A percentile compares a stretch with the other conserved stretches of the same genome.
Conservation (phyloP, 352 stramenopile genomes). For the Thalassiosira ordinaria region DNA sequence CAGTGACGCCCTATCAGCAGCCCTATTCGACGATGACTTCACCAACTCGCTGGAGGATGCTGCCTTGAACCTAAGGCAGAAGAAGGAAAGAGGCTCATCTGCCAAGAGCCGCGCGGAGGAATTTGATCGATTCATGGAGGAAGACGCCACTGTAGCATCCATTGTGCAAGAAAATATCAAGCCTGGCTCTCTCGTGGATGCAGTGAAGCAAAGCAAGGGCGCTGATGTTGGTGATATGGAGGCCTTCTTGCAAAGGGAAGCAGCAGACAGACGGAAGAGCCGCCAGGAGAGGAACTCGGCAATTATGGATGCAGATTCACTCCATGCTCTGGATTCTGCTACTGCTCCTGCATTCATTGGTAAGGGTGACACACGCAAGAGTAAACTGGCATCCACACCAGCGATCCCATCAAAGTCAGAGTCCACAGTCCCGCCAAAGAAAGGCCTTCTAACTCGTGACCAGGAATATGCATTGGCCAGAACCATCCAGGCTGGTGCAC, state of each 20-base stretch:
- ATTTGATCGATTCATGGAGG: slow-evolving; percentile 46
- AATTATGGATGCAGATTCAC: too few species aligned
- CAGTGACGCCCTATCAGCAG: slow-evolving; percentile 33
- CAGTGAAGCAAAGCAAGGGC: slow-evolving; percentile 21
- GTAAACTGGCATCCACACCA: neutral
- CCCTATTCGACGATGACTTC: slow-evolving; percentile 37
- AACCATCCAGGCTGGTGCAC: slow-evolving; percentile 72
- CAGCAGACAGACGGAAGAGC: slow-evolving; percentile 10
- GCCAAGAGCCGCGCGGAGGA: slow-evolving; percentile 31
- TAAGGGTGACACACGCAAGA: neutral
- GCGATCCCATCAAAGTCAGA: neutral
- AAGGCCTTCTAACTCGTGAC: slow-evolving; percentile 45
- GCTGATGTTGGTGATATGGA: slow-evolving; percentile 37
- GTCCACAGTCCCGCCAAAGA: too few species aligned
- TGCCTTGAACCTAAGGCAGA: too few species aligned
- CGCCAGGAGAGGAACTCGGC: too few species aligned
- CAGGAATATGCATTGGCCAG: slow-evolving; percentile 73
- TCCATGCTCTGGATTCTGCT: too few species aligned
- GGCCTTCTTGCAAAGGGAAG: slow-evolving; percentile 25
- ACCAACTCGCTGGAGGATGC: neutral
- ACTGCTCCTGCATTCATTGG: too few species aligned
- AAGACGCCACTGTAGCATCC: slow-evolving; percentile 26
- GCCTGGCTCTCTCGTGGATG: slow-evolving; percentile 28
- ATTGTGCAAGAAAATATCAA: slow-evolving; percentile 26
- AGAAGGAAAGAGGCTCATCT: neutral